Base-by-base conservation (phyloP, 2,329 filamentous ascomycete genomes). In the Albophoma yamanashiensis region DNA sequence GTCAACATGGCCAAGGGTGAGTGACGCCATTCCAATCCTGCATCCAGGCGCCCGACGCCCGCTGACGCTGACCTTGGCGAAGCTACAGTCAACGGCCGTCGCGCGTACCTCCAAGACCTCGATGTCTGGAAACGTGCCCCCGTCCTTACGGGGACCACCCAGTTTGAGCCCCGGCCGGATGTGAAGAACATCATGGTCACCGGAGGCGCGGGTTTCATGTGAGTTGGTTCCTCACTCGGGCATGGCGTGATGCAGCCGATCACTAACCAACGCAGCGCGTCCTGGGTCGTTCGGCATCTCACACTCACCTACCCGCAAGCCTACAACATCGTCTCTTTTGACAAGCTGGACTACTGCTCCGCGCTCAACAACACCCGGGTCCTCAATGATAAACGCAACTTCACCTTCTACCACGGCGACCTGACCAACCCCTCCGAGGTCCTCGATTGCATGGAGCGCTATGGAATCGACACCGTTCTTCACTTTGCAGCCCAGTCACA, bases 401-500 rank as follows among this genome's bases (percentile, higher is more conserved):
- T 92, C 72, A 82, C 80, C 38, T 93, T 93, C 71, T 88, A 90
- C 72, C 85, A 89, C 70, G 89, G 90, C 59, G 89, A 93, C 68
- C 85, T 93, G 65, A 91, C 87, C 39, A 85, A 87, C 64, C 85
- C 86, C 1, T 76, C 78, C 7, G 84, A 89, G 67, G 88, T 93
- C 3, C 79, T 89, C 63, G 82, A 83, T 66, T 90, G 86, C 69
- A 81, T 93, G 68, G 81, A 88, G 70, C 81, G 84, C 62, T 79
- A 91, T 75, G 80, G 83, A 40, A 88, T 93, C 67, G 90, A 93
- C 70, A 91, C 89, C 58, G 81, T 94, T 62, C 85, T 93, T 72
- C 89, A 93, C 73, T 92, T 94, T 68, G 90, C 90, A 3, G 90
- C 90, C n/a, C 88, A 92, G 74, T 91, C 88, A 9, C 89, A 93